Percentiles rank a stretch among this genome's conserved stretches.
Conservation (phyloP, 768 basidiomycete genomes). For the Podaxis sp. region DNA sequence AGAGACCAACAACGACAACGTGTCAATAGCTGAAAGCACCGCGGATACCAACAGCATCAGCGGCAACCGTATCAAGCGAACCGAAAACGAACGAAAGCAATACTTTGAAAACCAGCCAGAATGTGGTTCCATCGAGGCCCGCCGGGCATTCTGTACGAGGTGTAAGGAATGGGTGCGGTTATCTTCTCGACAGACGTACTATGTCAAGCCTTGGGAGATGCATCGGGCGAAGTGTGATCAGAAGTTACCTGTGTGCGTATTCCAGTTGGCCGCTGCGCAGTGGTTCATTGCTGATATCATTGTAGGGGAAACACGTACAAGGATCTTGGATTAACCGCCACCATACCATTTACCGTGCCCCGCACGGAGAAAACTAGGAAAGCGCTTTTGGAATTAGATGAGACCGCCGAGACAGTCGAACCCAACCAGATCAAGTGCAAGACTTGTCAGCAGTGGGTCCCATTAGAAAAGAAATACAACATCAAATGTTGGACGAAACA, state of each 20-base stretch:
- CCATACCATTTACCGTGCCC: slow-evolving; percentile 26
- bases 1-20: slow-evolving; percentile 35
- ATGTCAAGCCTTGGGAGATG: slow-evolving; percentile 59
- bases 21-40: slow-evolving; percentile 54
- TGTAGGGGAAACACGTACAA: slow-evolving; percentile 12
- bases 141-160: slow-evolving; percentile 55
- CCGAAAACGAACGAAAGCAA: slow-evolving; percentile 59
- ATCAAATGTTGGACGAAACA: slow-evolving; percentile 56
- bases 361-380: slow-evolving; percentile 44
- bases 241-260: slow-evolving; percentile 24
- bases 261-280: neutral
- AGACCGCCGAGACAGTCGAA: slow-evolving; percentile 46
- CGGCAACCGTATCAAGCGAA: slow-evolving; percentile 45
- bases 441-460: slow-evolving; percentile 64
- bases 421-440: slow-evolving; percentile 55
- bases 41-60: slow-evolving; percentile 23
- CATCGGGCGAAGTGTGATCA: slow-evolving; percentile 57
- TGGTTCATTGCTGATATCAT: slow-evolving; percentile 21
- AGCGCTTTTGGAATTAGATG: slow-evolving; percentile 48
- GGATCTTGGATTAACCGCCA: slow-evolving; percentile 21
- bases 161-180: slow-evolving; percentile 59
- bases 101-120: slow-evolving; percentile 63
- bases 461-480: slow-evolving; percentile 45
- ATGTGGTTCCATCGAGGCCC: slow-evolving; percentile 53
- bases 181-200: slow-evolving; percentile 52